These are phyloP conservation scores for Biscogniauxia sp. DNA, from an alignment of 2,329 filamentous ascomycete species.

Conservation along the genomic window DNA sequence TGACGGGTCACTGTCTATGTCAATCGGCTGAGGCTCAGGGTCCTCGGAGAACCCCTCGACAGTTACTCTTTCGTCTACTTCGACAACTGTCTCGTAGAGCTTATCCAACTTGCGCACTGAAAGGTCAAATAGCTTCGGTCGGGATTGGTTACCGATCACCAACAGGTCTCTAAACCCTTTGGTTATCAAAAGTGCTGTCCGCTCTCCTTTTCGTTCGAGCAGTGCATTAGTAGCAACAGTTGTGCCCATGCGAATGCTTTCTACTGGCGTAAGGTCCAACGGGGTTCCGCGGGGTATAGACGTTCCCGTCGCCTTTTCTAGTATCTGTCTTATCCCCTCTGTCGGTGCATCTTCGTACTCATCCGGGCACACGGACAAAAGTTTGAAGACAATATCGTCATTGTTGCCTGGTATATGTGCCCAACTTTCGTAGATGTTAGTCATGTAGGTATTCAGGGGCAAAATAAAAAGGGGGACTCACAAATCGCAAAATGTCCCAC, in stretches of 20 bases:
- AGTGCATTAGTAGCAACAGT: conserved; percentile 74
- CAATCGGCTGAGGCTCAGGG: conserved; percentile 53
- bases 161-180: conserved; percentile 71
- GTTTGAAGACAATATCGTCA: conserved; percentile 68
- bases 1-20: conserved; percentile 35
- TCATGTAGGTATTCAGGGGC: no score
- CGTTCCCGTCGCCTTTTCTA: conserved; percentile 57
- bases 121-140: conserved; percentile 70
- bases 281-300: conserved; percentile 43
- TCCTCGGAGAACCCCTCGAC: conserved; percentile 64
- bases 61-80: conserved; percentile 70
- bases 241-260: conserved; percentile 62
- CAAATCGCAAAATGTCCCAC: conserved; percentile 67
- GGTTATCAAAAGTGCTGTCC: conserved; percentile 67
- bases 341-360: conserved; percentile 70
- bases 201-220: conserved; percentile 69
- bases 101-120: conserved; percentile 65
- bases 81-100: conserved; percentile 65
- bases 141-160: conserved; percentile 68
- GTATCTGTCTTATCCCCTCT: conserved; percentile 65
- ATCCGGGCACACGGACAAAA: conserved; percentile 68
- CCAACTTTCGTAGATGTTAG: conserved; percentile 43
- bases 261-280: conserved; percentile 8
- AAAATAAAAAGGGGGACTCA: not conserved
- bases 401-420: conserved; percentile 60